phyloP scores from a whole-genome alignment of 768 basidiomycete species.

The Dioszegia hungarica region DNA sequence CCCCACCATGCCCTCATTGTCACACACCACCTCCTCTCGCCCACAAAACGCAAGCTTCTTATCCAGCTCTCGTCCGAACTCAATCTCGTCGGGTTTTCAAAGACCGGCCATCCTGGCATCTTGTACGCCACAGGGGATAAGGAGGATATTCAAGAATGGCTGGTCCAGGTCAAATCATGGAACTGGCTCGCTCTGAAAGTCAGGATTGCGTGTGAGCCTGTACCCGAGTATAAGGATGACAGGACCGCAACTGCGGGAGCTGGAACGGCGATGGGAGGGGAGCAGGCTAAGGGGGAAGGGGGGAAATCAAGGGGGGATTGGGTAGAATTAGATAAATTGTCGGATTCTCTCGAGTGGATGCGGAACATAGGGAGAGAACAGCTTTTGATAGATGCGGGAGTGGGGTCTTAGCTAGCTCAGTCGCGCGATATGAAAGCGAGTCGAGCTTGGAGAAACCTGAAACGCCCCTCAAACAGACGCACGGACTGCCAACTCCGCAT shows the following conservation, averaged over 20 bases:
- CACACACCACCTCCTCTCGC: conserved; percentile 60
- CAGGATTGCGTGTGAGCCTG: conserved; percentile 50
- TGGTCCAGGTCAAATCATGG: conserved; percentile 65
- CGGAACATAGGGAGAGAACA: conserved; percentile 56
- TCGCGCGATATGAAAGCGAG: background rate
- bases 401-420: conserved; percentile 50
- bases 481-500: no score
- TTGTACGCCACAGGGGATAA: conserved; percentile 64
- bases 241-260: no score
- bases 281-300: conserved; percentile 19
- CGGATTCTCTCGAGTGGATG: conserved; percentile 68
- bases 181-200: conserved; percentile 70
- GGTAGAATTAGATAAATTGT: conserved; percentile 66
- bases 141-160: conserved; percentile 60
- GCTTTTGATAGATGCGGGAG: conserved; percentile 62
- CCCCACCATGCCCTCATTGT: conserved; percentile 63
- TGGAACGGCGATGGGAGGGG: no score
- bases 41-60: conserved; percentile 57
- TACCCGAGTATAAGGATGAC: conserved; percentile 1
- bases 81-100: conserved; percentile 62
- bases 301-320: conserved; percentile 50
- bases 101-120: conserved; percentile 69
- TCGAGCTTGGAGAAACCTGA: background rate
- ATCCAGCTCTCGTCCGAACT: conserved; percentile 59
- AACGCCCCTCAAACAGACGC: background rate